Conservation (phyloP, 305 asterid species). For the Euphrasia arctica region DNA sequence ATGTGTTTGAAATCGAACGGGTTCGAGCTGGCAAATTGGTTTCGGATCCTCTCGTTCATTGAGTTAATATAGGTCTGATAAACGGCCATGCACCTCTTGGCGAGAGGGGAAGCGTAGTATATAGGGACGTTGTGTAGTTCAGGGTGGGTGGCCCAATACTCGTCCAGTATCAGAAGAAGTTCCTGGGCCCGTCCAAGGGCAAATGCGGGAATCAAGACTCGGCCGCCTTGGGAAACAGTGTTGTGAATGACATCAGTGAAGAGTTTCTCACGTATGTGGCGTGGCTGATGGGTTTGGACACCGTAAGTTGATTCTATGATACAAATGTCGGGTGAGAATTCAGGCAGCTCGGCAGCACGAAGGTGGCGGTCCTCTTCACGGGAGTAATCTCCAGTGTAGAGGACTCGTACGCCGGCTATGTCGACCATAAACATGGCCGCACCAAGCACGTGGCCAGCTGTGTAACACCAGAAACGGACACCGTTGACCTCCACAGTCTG, state of each 20-base stretch:
- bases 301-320: slow-evolving; percentile 97
- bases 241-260: slow-evolving; percentile 84
- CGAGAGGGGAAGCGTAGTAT: slow-evolving; percentile 97
- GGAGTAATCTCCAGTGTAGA: slow-evolving; percentile 96
- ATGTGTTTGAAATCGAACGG: slow-evolving; percentile 95
- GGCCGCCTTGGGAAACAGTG: slow-evolving; percentile 88
- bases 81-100: slow-evolving; percentile 95
- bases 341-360: slow-evolving; percentile 96
- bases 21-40: slow-evolving; percentile 64
- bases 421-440: slow-evolving; percentile 99
- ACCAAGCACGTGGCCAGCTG: slow-evolving; percentile 99
- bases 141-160: slow-evolving; percentile 90
- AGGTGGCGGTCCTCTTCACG: slow-evolving; percentile 98
- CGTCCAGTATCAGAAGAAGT: slow-evolving; percentile 83
- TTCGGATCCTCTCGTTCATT: slow-evolving; percentile 91
- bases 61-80: slow-evolving; percentile 92
- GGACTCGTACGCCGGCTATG: slow-evolving; percentile 96
- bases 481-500: slow-evolving; percentile 96
- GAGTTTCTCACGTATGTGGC: slow-evolving; percentile 78
- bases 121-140: slow-evolving; percentile 83
- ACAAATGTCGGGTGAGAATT: slow-evolving; percentile 91
- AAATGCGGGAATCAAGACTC: slow-evolving; percentile 89
- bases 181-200: slow-evolving; percentile 99
- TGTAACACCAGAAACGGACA: slow-evolving; percentile 97
- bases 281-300: slow-evolving; percentile 88